Percentiles rank a stretch among this genome's conserved stretches.
phyloP scores from a whole-genome alignment of 2,329 filamentous ascomycete genomes.

The Curvularia lunata region DNA sequence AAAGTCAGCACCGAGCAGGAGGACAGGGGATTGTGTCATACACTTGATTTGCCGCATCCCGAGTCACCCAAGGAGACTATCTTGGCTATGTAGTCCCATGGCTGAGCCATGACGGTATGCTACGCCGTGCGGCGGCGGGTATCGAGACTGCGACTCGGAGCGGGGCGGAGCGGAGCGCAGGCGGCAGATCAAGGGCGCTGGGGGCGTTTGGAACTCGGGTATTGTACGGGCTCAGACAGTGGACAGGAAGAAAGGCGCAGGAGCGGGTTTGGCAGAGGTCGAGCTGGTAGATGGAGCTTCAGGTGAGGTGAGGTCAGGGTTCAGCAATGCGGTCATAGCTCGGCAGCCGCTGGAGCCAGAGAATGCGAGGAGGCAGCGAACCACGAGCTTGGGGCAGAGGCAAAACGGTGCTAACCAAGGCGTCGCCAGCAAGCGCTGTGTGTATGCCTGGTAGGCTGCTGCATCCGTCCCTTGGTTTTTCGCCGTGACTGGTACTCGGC shows the following conservation, averaged over 20 bases:
- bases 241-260: neutral
- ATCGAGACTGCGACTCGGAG: neutral
- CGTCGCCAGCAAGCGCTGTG: neutral
- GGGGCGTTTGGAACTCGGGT: neutral
- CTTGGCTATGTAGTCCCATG: constrained; percentile 99
- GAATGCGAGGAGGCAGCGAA: neutral
- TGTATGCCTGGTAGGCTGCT: neutral
- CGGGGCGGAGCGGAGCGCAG: neutral
- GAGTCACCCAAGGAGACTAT: constrained; percentile 97
- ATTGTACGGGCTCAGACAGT: neutral
- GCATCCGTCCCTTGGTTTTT: neutral
- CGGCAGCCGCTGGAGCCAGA: constrained; percentile 12
- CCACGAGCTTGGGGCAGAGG: constrained; percentile 1
- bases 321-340: constrained; percentile 30
- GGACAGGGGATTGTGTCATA: constrained; percentile 35
- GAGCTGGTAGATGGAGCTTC: constrained; percentile 10
- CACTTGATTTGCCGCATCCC: constrained; percentile 89
- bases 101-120: constrained; percentile 58
- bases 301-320: constrained; percentile 16
- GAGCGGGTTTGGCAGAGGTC: constrained; percentile 5
- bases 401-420: neutral
- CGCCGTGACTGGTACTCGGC: neutral
- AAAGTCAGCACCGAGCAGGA: constrained; percentile 18
- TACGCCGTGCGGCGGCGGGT: constrained; percentile 12
- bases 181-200: neutral